Percentiles rank a stretch among this genome's conserved stretches.
Conservation (phyloP, 2,329 filamentous ascomycete species). For the Botrytis fragariae region DNA sequence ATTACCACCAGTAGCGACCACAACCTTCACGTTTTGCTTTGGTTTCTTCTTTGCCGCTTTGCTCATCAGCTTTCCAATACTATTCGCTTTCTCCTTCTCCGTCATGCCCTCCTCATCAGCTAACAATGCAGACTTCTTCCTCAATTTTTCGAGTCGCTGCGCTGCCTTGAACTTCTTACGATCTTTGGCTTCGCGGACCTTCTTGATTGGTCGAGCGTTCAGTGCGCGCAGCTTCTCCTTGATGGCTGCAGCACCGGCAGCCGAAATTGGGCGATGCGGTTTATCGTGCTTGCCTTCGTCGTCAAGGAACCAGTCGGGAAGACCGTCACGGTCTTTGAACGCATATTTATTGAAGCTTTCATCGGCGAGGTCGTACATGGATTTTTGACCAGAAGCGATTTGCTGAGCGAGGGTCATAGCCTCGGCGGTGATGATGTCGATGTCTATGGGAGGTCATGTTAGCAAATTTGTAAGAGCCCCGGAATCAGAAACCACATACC, state of each 20-base stretch:
- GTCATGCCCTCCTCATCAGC: constrained; percentile 88
- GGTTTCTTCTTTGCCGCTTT: constrained; percentile 85
- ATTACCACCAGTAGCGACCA: constrained; percentile 83
- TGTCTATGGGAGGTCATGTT: constrained; percentile 54
- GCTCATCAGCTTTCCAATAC: constrained; percentile 76
- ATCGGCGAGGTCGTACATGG: constrained; percentile 75
- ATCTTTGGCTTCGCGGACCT: constrained; percentile 93
- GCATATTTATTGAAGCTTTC: constrained; percentile 92
- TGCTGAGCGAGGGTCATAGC: constrained; percentile 96
- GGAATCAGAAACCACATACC: constrained; percentile 42
- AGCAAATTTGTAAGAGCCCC: constrained; percentile 20
- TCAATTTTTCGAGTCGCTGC: constrained; percentile 86
- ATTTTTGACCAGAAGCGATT: constrained; percentile 82
- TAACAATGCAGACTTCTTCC: constrained; percentile 92
- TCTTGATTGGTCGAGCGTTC: constrained; percentile 97
- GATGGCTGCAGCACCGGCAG: constrained; percentile 85
- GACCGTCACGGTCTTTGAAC: constrained; percentile 84
- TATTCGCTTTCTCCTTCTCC: constrained; percentile 91
- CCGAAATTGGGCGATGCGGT: constrained; percentile 82
- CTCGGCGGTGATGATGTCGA: constrained; percentile 98
- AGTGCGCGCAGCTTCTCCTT: constrained; percentile 90
- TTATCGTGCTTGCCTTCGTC: constrained; percentile 85
- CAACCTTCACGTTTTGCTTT: constrained; percentile 76
- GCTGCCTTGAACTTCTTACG: constrained; percentile 96
- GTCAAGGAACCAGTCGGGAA: constrained; percentile 97